Evolutionary conservation across 2,329 filamentous ascomycete genomes (phyloP), one percentile per base, ranked within the genome.

Genomic region (Alternaria triticimaculans): DNA sequence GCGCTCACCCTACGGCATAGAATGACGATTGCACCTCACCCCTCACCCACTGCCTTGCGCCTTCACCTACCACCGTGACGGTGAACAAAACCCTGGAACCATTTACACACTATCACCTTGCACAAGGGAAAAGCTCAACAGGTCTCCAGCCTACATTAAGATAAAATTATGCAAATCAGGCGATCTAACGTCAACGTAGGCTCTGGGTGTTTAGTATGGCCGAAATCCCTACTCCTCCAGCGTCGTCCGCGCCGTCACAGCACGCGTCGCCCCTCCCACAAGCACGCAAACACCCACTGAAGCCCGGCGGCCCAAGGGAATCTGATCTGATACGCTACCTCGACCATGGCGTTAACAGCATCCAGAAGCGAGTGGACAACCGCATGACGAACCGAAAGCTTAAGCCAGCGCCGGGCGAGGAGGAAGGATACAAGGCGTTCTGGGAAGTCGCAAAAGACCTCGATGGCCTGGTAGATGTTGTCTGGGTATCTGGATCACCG

Each of bases 401-500:
- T 21, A 87, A 86, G 76, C 65, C 58, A n/a, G 60, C 64, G 18
- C 58, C 63, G 6, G 76, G 76, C 26, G 76, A 79, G 14, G 81
- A 81, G 5, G 77, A 80, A 33, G 87, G 87, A 2, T 91, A 90
- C 67, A 82, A 83, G 58, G 87, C 81, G 55, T 92, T 95, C 77
- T 84, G 83, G 54, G 90, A 94, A 73, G 87, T 93, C 5, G 92
- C 88, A 58, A 87, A 83, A 60, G 93, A 97, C 73, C 80, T 97
- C 1, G 91, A 94, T 60, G 85, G 85, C 6, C 77, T 97, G 12
- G 82, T 97, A 15, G 91, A 96, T 78, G 87, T 96, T 8, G 81
- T 97, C 6, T 98, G 95, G 95, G 87, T 93, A 21, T 93, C 90
- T 28, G 93, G 92, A 10, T 97, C 94, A 21, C 93, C 92, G 18